Percentiles rank a stretch among this genome's conserved stretches.
Evolutionary conservation across 371 early-diverging fungal species (phyloP).

Genomic region (Actinomortierella wolfii): DNA sequence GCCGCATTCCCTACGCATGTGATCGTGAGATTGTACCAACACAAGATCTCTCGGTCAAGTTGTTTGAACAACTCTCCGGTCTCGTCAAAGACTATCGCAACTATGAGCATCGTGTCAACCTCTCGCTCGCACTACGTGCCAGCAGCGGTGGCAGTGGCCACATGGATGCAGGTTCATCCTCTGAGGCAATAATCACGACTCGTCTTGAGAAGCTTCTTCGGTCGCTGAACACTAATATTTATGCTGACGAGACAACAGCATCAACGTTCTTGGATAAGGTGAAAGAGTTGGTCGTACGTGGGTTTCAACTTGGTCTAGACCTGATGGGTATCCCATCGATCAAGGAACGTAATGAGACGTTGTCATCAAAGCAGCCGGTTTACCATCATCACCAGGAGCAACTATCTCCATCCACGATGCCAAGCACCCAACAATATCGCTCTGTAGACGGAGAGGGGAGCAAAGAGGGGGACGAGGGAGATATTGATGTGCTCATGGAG

Average conservation of each 20-base stretch:
- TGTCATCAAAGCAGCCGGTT: too few relatives aligned
- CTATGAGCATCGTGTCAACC: constrained; percentile 58
- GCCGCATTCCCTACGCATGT: constrained; percentile 61
- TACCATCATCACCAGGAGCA: too few relatives aligned
- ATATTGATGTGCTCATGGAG: too few relatives aligned
- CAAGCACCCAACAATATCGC: too few relatives aligned
- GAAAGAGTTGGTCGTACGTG: constrained; percentile 33
- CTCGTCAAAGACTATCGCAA: constrained; percentile 57
- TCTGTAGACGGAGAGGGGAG: too few relatives aligned
- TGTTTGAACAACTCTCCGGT: constrained; percentile 52
- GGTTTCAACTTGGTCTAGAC: constrained; percentile 9
- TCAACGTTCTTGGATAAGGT: constrained; percentile 47
- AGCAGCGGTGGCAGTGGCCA: constrained; percentile 48
- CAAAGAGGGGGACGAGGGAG: too few relatives aligned
- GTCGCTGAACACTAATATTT: constrained; percentile 51
- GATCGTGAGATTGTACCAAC: constrained; percentile 50
- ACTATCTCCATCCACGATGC: too few relatives aligned
- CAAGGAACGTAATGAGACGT: too few relatives aligned
- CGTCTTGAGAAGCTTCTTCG: constrained; percentile 54
- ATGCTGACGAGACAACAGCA: constrained; percentile 44
- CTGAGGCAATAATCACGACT: constrained; percentile 21
- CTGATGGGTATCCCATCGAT: too few relatives aligned
- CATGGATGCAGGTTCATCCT: constrained; percentile 12
- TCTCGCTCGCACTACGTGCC: constrained; percentile 11
- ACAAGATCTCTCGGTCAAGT: constrained; percentile 50